Evolutionary conservation across 2,329 filamentous ascomycete genomes (phyloP), one percentile per base, ranked within the genome.

Genomic region (Botrytis fragariae): DNA sequence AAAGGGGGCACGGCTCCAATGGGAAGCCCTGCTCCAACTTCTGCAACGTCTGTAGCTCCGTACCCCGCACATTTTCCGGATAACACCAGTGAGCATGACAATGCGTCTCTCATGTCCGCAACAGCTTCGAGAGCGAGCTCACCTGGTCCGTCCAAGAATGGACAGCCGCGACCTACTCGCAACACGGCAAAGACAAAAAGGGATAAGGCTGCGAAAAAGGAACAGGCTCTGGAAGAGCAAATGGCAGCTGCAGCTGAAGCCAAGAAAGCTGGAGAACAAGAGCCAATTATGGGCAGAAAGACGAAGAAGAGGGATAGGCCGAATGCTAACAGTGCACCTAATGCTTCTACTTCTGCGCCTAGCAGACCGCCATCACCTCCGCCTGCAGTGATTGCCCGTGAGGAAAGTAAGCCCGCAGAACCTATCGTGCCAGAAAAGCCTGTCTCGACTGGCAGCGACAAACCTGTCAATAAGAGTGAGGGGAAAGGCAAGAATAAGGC

Each of bases 231-330:
- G 4, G 85, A 86, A 67, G 78, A 83, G 22, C 90, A 91, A 74
- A 81, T 85, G 20, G 85, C 88, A 69, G 83, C 84, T 25, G 87
- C 89, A 76, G 87, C 89, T 45, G 76, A 76, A 37, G 79, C 79
- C 51, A 71, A 76, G 39, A 77, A 80, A 51, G 81, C 86, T 65
- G 85, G 86, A 76, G 84, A 85, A 16, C 85, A 88, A 76, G 93
- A 90, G 12, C 93, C 93, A 0, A 92, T 97, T 59, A 81, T 94
- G 67, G 92, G 92, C 48, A 89, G 93, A 70, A 94, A 94, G 85
- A 95, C 94, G 85, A 96, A 95, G 83, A 89, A 93, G 85, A 95
- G 94, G 83, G 90, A 92, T 78, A 91, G 89, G 78, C 78, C 77
- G 10, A 70, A n/a, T 10, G 74, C 79, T 2, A 83, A 82, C 78